Percentiles rank a stretch among this genome's conserved stretches.
These are phyloP conservation scores for Paramarasmius palmivorus DNA, from an alignment of 1,284 basidiomycete species.

Conservation along the genomic window DNA sequence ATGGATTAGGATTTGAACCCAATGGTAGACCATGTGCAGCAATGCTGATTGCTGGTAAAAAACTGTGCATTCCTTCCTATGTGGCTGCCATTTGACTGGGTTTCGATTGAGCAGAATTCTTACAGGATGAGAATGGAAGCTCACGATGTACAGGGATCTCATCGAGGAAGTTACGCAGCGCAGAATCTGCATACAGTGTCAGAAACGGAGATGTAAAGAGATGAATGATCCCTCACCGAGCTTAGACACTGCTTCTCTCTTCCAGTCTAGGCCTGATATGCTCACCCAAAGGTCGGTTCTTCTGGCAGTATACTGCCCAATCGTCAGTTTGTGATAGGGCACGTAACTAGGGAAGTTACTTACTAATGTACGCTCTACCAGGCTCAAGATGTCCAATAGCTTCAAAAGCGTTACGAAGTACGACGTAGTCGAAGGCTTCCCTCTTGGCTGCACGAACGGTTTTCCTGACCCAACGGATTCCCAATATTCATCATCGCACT, in stretches of 20 bases:
- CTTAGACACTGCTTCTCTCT: neutral
- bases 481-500: slow-evolving; percentile 19
- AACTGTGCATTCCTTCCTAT: slow-evolving; percentile 38
- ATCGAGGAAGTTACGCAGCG: slow-evolving; percentile 62
- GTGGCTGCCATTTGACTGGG: slow-evolving; percentile 62
- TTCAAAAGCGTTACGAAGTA: slow-evolving; percentile 36
- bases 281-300: neutral
- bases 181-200: slow-evolving; percentile 38
- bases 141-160: slow-evolving; percentile 49
- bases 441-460: slow-evolving; percentile 13
- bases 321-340: neutral
- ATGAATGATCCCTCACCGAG: neutral
- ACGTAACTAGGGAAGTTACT: slow-evolving; percentile 15
- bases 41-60: slow-evolving; percentile 64
- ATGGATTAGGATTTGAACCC: slow-evolving; percentile 59
- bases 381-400: slow-evolving; percentile 55
- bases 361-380: slow-evolving; percentile 56
- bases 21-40: slow-evolving; percentile 61
- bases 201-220: neutral
- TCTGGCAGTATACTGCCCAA: neutral
- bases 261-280: neutral
- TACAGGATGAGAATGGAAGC: slow-evolving; percentile 9
- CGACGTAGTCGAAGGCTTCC: slow-evolving; percentile 15
- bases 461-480: slow-evolving; percentile 4
- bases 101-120: neutral